Base-by-base conservation (phyloP, 2,329 filamentous ascomycete genomes). In the Aureobasidium melanogenum region DNA sequence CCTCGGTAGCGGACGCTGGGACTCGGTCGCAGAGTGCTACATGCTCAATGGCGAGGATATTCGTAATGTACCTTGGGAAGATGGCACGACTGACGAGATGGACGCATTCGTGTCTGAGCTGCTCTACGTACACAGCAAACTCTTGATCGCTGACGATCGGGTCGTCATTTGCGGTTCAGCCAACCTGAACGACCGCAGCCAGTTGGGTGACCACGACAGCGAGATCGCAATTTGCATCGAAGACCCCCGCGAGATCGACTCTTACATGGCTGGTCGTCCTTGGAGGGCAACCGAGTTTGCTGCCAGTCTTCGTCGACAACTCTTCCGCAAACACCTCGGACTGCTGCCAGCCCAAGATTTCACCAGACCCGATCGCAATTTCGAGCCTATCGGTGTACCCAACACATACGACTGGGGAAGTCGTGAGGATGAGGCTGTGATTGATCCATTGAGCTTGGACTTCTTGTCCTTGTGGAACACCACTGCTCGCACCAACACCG, bases 311-410 rank as follows among this genome's bases (percentile, higher is more conserved):
- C 88, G 93, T 24, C 84, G 92, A 38, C 85, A 91, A 71, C 84
- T 97, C 64, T 96, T 90, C 84, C 85, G 92, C 67, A 95, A 97
- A 77, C 93, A 97, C 71, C 82, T 97, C 1, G 93, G 93, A 46
- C 81, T 96, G 9, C 79, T 96, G 10, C 86, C 82, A 4, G 82
- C 88, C 0, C 91, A 97, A 71, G 79, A 86, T 19, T 79, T 87
- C 63, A 83, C 91, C 61, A 76, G 72, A 7, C 81, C 81, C 14
- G 76, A 84, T 55, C 74, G 77, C 28, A 85, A 85, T 70, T 85
- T 76, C 66, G 75, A 82, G 64, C 83, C 83, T 0, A 78, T 85
- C 8, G 82, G 82, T 19, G 72, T 79, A 0, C 77, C 79, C 2
- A 85, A 85, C 64, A 65, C 74, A 9, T 80, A 80, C 66, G 78